Evolutionary conservation across 2,329 filamentous ascomycete species (phyloP).

Genomic region (Aspergillus fumigatus): DNA sequence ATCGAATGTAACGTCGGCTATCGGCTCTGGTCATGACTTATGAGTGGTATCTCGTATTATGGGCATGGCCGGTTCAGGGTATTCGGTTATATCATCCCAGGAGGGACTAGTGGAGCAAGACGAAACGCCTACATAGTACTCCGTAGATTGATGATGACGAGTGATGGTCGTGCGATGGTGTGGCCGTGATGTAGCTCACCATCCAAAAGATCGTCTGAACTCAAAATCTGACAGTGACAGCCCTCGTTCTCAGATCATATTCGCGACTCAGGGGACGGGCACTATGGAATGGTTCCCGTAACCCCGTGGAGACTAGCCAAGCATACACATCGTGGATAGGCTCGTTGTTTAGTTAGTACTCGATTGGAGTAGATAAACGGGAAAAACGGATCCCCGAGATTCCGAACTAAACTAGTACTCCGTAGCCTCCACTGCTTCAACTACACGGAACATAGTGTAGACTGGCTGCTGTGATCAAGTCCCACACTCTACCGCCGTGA

Average conservation of each 20-base stretch:
- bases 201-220: neutral
- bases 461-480: neutral
- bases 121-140: neutral
- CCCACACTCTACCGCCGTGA: neutral
- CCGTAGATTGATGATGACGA: neutral
- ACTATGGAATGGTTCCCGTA: neutral
- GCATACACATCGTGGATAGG: neutral
- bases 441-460: no score
- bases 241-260: neutral
- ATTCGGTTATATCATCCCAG: neutral
- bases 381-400: no score
- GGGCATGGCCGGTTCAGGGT: neutral
- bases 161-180: neutral
- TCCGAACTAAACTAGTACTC: neutral
- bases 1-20: neutral
- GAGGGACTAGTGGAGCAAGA: neutral
- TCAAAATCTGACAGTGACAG: neutral
- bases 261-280: neutral
- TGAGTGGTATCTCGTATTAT: neutral
- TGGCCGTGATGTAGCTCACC: no score
- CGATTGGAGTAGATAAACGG: neutral
- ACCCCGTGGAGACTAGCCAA: neutral
- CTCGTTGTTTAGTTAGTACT: neutral
- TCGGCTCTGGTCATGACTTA: neutral
- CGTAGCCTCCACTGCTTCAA: neutral